Evolutionary conservation across 257 asterid species (phyloP).

Genomic region (Solanum chaucha): DNA sequence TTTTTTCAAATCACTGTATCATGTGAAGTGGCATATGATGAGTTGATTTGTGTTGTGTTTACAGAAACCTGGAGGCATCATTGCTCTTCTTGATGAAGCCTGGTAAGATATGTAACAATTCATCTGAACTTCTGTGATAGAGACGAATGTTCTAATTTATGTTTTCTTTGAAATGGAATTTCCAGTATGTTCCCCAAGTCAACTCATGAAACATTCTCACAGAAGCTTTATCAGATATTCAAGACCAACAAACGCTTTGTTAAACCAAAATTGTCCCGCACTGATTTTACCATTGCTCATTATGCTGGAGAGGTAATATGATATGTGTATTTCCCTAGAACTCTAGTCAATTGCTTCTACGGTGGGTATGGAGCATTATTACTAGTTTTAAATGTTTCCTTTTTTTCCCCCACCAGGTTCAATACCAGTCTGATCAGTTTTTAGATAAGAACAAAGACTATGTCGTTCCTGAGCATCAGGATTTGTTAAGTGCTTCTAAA

Average conservation of each 20-base stretch:
- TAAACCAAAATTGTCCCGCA: slow-evolving; percentile 92
- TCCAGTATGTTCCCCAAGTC: slow-evolving; percentile 99
- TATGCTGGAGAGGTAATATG: slow-evolving; percentile 96
- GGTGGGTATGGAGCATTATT: slow-evolving; percentile 2
- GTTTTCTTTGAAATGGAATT: slow-evolving; percentile 8
- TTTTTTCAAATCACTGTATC: background rate
- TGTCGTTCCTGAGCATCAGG: slow-evolving; percentile 96
- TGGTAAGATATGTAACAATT: slow-evolving; percentile 32
- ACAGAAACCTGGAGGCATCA: slow-evolving; percentile 98
- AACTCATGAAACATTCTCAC: slow-evolving; percentile 86
- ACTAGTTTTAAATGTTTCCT: background rate
- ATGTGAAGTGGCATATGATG: background rate
- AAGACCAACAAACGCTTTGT: slow-evolving; percentile 77
- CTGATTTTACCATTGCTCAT: slow-evolving; percentile 84
- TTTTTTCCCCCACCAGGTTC: slow-evolving; percentile 48
- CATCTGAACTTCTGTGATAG: background rate
- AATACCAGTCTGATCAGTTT: slow-evolving; percentile 85
- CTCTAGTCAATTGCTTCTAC: background rate
- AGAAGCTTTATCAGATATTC: slow-evolving; percentile 94
- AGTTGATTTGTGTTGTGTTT: slow-evolving; percentile 6
- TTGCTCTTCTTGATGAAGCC: slow-evolving; percentile 98
- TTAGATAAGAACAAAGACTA: slow-evolving; percentile 96
- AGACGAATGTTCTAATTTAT: background rate
- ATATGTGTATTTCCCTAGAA: slow-evolving; percentile 1
- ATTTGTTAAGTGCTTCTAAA: slow-evolving; percentile 62